Conservation (phyloP, 192 early-diverging fungal species). For the Chytriomyces hyalinus region DNA sequence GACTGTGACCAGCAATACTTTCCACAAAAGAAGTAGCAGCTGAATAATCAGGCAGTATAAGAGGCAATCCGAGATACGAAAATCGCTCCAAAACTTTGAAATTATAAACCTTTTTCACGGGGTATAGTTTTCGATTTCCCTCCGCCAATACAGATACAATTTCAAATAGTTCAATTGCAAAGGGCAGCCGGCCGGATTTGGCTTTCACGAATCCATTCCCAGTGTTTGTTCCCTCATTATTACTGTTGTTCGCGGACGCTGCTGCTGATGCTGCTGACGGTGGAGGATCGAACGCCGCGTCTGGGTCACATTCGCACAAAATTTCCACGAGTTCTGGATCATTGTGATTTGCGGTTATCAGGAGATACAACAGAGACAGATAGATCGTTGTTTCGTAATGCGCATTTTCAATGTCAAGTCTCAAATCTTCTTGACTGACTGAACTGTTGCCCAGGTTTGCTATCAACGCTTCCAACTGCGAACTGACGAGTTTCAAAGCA, state of each 20-base stretch:
- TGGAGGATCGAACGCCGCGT: background rate
- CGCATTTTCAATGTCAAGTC: conserved; percentile 44
- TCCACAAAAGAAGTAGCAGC: conserved; percentile 74
- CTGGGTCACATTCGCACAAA: conserved; percentile 35
- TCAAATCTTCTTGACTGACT: background rate
- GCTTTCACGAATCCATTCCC: conserved; percentile 13
- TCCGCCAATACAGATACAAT: conserved; percentile 68
- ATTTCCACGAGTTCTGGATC: conserved; percentile 58
- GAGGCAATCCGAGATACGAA: conserved; percentile 9
- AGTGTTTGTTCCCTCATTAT: background rate
- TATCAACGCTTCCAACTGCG: conserved; percentile 54
- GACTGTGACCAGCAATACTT: conserved; percentile 64
- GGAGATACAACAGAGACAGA: conserved; percentile 69
- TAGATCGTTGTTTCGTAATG: conserved; percentile 52
- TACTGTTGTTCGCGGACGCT: background rate
- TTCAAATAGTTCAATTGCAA: conserved; percentile 69
- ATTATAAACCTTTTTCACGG: conserved; percentile 66
- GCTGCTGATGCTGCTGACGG: conserved; percentile 4
- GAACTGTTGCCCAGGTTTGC: background rate
- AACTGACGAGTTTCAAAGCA: conserved; percentile 62
- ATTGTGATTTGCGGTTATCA: conserved; percentile 60
- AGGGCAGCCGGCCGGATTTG: background rate
- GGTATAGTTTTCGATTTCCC: conserved; percentile 72
- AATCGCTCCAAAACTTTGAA: background rate
- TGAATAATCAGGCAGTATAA: conserved; percentile 18